phyloP scores from a whole-genome alignment of 2,329 filamentous ascomycete species.

The Exophiala spinifera region DNA sequence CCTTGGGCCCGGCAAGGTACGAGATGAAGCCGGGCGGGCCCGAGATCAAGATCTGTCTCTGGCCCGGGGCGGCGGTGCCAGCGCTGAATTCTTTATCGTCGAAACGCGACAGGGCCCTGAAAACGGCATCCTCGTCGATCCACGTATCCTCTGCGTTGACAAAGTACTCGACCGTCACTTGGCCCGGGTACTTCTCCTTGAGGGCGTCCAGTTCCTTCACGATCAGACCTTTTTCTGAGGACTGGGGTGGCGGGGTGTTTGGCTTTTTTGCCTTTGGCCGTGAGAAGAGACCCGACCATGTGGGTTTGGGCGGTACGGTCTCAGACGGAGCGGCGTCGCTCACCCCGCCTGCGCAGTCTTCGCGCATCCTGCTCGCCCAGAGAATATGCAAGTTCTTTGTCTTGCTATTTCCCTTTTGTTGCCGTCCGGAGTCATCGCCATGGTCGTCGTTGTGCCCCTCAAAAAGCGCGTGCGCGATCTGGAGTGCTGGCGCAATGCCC shows the following conservation, averaged over 20 bases:
- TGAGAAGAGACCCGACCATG: conserved; percentile 20
- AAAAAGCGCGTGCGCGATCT: conserved; percentile 65
- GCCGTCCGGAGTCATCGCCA: too few species aligned
- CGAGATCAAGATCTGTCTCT: conserved; percentile 75
- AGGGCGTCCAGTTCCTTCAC: conserved; percentile 63
- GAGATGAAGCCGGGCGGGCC: conserved; percentile 88
- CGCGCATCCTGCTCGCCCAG: conserved; percentile 71
- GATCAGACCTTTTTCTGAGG: conserved; percentile 39
- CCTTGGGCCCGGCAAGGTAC: conserved; percentile 74
- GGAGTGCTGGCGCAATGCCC: conserved; percentile 84
- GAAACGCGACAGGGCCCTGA: conserved; percentile 22
- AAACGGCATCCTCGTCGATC: conserved; percentile 57
- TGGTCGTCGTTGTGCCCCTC: conserved; percentile 36
- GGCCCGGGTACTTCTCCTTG: conserved; percentile 54
- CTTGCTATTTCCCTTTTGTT: conserved; percentile 13
- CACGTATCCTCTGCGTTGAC: conserved; percentile 74
- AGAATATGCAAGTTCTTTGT: conserved; percentile 64
- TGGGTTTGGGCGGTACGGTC: conserved; percentile 17
- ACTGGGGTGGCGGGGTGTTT: conserved; percentile 16
- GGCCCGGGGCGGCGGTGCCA: conserved; percentile 35
- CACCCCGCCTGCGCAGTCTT: conserved; percentile 63
- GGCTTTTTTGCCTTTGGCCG: conserved; percentile 7
- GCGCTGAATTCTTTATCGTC: conserved; percentile 27
- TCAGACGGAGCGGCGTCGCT: conserved; percentile 44
- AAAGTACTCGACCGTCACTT: conserved; percentile 68